Base-by-base conservation (phyloP, 805 yeast species). In the Kodamaea sagamina region DNA sequence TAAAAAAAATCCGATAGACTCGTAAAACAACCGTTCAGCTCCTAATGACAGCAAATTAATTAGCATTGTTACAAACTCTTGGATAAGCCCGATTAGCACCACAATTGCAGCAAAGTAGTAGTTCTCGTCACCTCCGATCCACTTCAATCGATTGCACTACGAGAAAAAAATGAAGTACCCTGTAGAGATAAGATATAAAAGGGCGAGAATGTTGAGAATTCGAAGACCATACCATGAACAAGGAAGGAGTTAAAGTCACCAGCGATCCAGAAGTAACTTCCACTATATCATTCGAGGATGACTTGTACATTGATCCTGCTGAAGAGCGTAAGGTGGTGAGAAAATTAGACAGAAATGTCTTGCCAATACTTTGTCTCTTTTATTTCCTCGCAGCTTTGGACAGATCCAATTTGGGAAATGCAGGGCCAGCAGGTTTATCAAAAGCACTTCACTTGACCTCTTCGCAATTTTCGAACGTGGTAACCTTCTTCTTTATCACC, bases 341-440 rank as follows among this genome's bases (percentile, higher is more conserved):
- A 31, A 74, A 73, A 50, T 61, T 75, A 56, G 81, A 76, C 50
- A 51, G 55, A 36, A 63, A 62, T 36, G 51, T 75, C 10, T 58
- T 75, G 36, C 79, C 80, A 1, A 55, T 75, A 42, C 57, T 75
- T 43, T 58, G 71, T 6, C 44, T 67, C 15, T 57, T 72, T 32
- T 77, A 75, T 53, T 67, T 77, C 43, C 60, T 73, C 35, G 71
- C 79, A 3, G 67, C 69, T 37, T 59, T 79, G 43, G 84, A 79
- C 57, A 68, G 77, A 46, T 74, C 81, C 10, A 79, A 78, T 53
- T 76, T 79, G 42, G 83, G 84, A 50, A 79, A 79, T 53, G 84
- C 84, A 7, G 68, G 68, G 32, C 67, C 75, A 2, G 82, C 80
- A 10, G 84, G 84, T 3, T 49, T 79, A 47, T 57, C 66, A 0